phyloP scores from a whole-genome alignment of 371 early-diverging fungal species.

The Lichtheimia ornata region DNA sequence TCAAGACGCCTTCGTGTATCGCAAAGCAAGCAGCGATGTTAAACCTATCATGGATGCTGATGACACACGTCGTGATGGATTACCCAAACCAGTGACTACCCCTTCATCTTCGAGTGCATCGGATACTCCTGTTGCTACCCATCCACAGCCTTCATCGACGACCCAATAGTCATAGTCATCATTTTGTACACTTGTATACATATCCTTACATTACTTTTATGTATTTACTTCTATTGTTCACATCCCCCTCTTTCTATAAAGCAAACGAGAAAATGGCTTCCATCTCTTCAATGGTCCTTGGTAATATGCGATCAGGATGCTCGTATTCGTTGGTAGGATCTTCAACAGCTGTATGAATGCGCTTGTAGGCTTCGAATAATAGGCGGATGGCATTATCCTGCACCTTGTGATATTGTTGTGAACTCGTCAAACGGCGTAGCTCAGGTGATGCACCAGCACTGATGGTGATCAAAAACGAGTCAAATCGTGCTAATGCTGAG shows the following conservation, averaged over 20 bases:
- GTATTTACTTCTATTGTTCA: conserved; percentile 6
- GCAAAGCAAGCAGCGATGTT: not conserved
- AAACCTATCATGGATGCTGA: conserved; percentile 1
- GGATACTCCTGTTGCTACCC: not conserved
- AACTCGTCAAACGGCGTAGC: conserved; percentile 45
- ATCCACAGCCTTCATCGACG: not conserved
- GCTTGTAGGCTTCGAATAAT: conserved; percentile 67
- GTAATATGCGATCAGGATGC: conserved; percentile 62
- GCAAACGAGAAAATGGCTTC: conserved; percentile 65
- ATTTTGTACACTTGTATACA: not conserved
- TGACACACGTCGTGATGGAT: not conserved
- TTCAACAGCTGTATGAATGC: conserved; percentile 58
- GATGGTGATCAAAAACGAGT: conserved; percentile 59
- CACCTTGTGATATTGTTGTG: conserved; percentile 42
- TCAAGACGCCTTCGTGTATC: conserved; percentile 11
- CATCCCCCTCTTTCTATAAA: conserved; percentile 15
- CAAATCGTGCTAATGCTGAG: conserved; percentile 61
- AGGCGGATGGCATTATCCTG: conserved; percentile 45
- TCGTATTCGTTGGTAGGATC: conserved; percentile 70
- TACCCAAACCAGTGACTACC: conserved; percentile 5
- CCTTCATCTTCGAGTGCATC: not conserved
- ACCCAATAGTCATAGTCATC: not conserved
- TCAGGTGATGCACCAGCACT: conserved; percentile 55
- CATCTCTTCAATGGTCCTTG: conserved; percentile 76
- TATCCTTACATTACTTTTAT: not conserved